These are phyloP conservation scores for Plenodomus biglobosus DNA, from an alignment of 2,329 filamentous ascomycete genomes.

Conservation along the genomic window DNA sequence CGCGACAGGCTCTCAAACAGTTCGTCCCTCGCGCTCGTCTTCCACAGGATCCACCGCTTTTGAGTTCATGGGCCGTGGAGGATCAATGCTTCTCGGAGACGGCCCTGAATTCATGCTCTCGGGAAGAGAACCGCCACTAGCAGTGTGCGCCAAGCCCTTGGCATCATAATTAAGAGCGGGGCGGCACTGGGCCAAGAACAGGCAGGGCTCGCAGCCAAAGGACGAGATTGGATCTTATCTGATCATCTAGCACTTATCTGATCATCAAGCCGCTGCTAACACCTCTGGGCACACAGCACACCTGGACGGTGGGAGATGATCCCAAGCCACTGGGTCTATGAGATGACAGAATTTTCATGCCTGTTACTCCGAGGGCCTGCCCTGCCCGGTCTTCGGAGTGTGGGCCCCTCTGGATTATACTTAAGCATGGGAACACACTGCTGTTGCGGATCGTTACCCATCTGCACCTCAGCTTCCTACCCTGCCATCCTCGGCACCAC, in stretches of 20 bases:
- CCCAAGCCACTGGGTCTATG: slow-evolving; percentile 26
- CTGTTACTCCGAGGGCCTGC: slow-evolving; percentile 12
- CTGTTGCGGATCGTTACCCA: slow-evolving; percentile 11
- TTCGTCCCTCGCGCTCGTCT: not conserved
- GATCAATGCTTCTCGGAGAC: not conserved
- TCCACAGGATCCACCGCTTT: not conserved
- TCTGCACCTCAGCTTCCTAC: slow-evolving; percentile 13
- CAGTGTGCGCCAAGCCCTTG: slow-evolving; percentile 17
- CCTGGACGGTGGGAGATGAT: slow-evolving; percentile 17
- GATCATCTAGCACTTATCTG: slow-evolving; percentile 34
- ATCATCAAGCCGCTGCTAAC: slow-evolving; percentile 27
- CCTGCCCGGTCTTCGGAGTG: slow-evolving; percentile 28
- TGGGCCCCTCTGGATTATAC: slow-evolving; percentile 10
- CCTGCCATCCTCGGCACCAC: slow-evolving; percentile 12
- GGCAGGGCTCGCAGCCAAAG: not conserved
- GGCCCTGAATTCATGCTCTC: not conserved
- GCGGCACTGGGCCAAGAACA: slow-evolving; percentile 7
- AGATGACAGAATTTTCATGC: slow-evolving; percentile 22
- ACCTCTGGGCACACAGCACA: slow-evolving; percentile 19
- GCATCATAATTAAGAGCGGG: slow-evolving; percentile 10
- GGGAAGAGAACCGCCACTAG: slow-evolving; percentile 8
- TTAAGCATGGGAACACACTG: slow-evolving; percentile 18
- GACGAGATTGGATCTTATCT: slow-evolving; percentile 31
- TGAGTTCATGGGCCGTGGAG: no score
- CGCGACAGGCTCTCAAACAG: not conserved